Evolutionary conservation across 1,284 basidiomycete species (phyloP), one percentile per base, ranked within the genome.

Genomic region (Trametes pubescens): DNA sequence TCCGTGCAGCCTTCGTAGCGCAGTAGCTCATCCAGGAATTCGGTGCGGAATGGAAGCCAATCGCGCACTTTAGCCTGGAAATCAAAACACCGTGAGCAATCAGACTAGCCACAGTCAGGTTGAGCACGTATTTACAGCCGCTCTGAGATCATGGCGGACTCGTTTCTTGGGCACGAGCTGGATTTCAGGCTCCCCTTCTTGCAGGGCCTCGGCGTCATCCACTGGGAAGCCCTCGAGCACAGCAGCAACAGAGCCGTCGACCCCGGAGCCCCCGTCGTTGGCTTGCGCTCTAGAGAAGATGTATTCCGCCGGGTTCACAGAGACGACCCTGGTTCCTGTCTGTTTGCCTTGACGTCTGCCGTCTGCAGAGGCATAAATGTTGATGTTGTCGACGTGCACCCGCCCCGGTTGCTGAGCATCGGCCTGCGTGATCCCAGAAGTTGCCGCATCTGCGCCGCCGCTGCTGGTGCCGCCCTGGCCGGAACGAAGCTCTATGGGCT

Each of bases 1-100:
- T 52, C 48, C 4, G 53, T 35, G n/a, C 26, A 24, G 5, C 64
- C 64, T n/a, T 65, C 54, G 29, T 70, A 32, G 9, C 52, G 57
- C 1, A 78, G 53, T 16, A 76, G 59, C 54, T 78, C 68, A 49
- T 78, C 72, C 38, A 64, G 47, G 16, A 53, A 64, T 9, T 37
- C 35, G 9, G 26, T 14, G 6, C 62, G 51, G 37, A 53, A 48
- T 2, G 44, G 57, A 4, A 64, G 32, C 40, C 40, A 64, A 7
- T 43, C 35, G 7, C 9, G 7, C 1, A 26, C 22, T 24, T 47
- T 22, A 26, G 2, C 21, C 44, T 22, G 21, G 2, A 2, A 22
- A 22, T 5, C n/a, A 46, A 46, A 22, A 21, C 5, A 21, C 5
- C 8, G 7, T 22, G n/a, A 46, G 40, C 5, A 46, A 4, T 38